phyloP scores from a whole-genome alignment of 805 yeast genomes.

The Yarrowia sp. region DNA sequence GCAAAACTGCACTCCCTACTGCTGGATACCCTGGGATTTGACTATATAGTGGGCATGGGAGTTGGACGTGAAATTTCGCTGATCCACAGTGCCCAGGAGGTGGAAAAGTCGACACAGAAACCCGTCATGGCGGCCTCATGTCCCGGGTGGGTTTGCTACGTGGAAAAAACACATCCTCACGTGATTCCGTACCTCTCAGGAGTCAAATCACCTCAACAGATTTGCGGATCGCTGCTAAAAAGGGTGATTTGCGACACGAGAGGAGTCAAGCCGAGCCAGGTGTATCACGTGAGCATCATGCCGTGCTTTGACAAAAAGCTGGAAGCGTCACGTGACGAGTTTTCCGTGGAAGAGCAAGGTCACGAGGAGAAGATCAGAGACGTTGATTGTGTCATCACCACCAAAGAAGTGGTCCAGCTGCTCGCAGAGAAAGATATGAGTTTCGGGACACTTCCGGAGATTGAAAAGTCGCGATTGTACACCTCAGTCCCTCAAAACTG shows the following conservation, averaged over 20 bases:
- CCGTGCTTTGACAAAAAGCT: conserved; percentile 97
- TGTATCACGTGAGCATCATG: conserved; percentile 89
- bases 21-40: conserved; percentile 66
- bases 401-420: conserved; percentile 81
- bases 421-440: conserved; percentile 46
- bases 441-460: conserved; percentile 41
- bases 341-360: conserved; percentile 45
- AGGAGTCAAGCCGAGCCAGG: conserved; percentile 46
- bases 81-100: conserved; percentile 56
- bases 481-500: conserved; percentile 64
- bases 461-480: conserved; percentile 53
- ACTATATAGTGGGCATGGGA: conserved; percentile 81
- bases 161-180: conserved; percentile 93
- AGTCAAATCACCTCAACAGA: conserved; percentile 91
- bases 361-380: conserved; percentile 53
- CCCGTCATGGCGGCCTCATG: conserved; percentile 79
- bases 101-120: conserved; percentile 43
- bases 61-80: conserved; percentile 76
- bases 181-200: conserved; percentile 72
- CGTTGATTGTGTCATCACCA: conserved; percentile 94
- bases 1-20: conserved; percentile 65
- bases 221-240: conserved; percentile 82
- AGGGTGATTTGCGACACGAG: conserved; percentile 54
- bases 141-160: conserved; percentile 97
- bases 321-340: conserved; percentile 88